phyloP scores from a whole-genome alignment of 108 stramenopile species.

The Ochromonas danica region DNA sequence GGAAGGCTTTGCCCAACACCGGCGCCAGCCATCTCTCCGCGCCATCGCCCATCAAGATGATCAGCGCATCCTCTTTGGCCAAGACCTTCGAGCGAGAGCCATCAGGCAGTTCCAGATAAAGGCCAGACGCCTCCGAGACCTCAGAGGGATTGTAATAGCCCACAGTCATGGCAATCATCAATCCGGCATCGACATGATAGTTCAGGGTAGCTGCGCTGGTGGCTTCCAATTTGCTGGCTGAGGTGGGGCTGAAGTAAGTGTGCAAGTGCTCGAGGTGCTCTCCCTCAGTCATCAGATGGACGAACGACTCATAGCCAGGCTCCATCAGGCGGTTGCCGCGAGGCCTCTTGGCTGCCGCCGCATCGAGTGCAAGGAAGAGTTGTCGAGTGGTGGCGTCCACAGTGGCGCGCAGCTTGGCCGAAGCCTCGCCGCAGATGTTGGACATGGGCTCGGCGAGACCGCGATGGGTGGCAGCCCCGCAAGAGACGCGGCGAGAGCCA shows the following conservation, averaged over 20 bases:
- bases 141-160: neutral
- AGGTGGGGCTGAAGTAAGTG: neutral
- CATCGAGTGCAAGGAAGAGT: slow-evolving; percentile 10
- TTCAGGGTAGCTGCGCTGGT: neutral
- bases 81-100: neutral
- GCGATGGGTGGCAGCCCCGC: neutral
- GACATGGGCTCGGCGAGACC: neutral
- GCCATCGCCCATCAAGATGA: slow-evolving; percentile 24
- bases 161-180: slow-evolving; percentile 29
- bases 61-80: slow-evolving; percentile 4
- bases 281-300: neutral
- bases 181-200: slow-evolving; percentile 12
- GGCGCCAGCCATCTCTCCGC: slow-evolving; percentile 6
- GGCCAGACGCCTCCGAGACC: neutral
- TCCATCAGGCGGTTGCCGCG: neutral
- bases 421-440: neutral
- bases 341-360: neutral
- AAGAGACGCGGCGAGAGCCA: slow-evolving; percentile 11
- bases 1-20: neutral
- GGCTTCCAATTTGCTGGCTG: neutral
- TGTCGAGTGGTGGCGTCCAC: neutral
- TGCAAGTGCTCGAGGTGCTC: slow-evolving; percentile 30
- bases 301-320: neutral
- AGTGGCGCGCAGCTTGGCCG: neutral
- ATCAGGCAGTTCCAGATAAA: slow-evolving; percentile 11